Conservation (phyloP, 1,284 basidiomycete genomes). For the Sphagnurus paluster region DNA sequence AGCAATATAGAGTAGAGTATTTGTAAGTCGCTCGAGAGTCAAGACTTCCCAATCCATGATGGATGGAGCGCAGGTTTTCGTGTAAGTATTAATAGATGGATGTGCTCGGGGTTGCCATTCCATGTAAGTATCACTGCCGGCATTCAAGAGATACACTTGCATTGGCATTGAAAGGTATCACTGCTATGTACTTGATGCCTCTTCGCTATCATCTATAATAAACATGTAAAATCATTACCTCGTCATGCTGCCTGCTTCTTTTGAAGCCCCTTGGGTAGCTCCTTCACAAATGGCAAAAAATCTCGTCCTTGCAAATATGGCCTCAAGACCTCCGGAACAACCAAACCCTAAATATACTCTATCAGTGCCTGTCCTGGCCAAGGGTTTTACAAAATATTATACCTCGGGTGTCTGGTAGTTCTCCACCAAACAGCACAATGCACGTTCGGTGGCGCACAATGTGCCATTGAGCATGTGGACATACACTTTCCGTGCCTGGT, state of each 20-base stretch:
- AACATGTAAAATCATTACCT: too few relatives aligned
- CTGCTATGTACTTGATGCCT: too few relatives aligned
- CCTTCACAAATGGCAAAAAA: constrained; percentile 88
- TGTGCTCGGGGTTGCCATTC: too few relatives aligned
- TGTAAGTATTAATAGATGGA: too few relatives aligned
- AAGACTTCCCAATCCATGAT: too few relatives aligned
- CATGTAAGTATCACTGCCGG: too few relatives aligned
- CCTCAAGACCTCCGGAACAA: constrained; percentile 85
- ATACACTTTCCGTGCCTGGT: constrained; percentile 86
- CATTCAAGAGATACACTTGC: too few relatives aligned
- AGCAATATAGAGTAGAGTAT: too few relatives aligned
- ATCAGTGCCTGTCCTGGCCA: constrained; percentile 2
- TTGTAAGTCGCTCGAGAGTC: too few relatives aligned
- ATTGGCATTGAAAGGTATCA: too few relatives aligned
- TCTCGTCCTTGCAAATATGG: constrained; percentile 97
- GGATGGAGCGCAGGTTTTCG: background rate
- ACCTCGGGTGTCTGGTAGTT: constrained; percentile 97
- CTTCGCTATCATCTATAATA: too few relatives aligned
- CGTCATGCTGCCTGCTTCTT: constrained; percentile 58
- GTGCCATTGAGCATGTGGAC: constrained; percentile 99
- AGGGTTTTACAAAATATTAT: constrained; percentile 26
- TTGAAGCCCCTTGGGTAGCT: constrained; percentile 79
- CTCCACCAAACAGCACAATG: constrained; percentile 97
- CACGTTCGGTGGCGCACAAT: constrained; percentile 94
- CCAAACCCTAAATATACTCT: constrained; percentile 66